A percentile compares a stretch with the other conserved stretches of the same genome.
Evolutionary conservation across 2,329 filamentous ascomycete genomes (phyloP).

Genomic region (Fusarium falciforme): DNA sequence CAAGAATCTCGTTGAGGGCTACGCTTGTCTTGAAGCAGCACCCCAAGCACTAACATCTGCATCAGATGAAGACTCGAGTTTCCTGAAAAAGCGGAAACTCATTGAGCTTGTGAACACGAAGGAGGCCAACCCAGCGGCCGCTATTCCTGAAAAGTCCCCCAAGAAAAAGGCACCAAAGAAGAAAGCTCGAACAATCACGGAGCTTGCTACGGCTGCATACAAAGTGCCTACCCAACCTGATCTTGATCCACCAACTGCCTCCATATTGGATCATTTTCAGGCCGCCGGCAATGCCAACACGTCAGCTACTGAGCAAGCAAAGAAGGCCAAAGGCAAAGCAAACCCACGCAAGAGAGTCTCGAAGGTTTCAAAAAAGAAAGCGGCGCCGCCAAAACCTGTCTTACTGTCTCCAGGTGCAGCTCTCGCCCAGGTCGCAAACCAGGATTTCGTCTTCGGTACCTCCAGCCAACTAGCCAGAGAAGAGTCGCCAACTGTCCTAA

Average conservation of each 20-base stretch:
- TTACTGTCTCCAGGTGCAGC: conserved; percentile 78
- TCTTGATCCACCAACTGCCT: conserved; percentile 46
- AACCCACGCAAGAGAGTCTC: conserved; percentile 48
- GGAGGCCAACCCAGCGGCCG: conserved; percentile 36
- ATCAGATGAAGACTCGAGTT: conserved; percentile 44
- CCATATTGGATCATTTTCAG: conserved; percentile 59
- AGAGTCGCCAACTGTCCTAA: conserved; percentile 74
- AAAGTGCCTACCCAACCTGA: conserved; percentile 48
- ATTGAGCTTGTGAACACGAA: conserved; percentile 61
- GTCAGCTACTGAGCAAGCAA: conserved; percentile 3
- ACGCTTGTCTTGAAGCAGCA: conserved; percentile 49
- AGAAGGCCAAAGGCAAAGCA: conserved; percentile 48
- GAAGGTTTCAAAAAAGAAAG: conserved; percentile 54
- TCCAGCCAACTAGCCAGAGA: conserved; percentile 84
- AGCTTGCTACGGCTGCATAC: conserved; percentile 79
- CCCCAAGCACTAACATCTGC: conserved; percentile 19
- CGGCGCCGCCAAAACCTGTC: conserved; percentile 55
- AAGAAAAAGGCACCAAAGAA: conserved; percentile 71
- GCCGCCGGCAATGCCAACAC: background rate
- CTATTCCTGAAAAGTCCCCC: conserved; percentile 45
- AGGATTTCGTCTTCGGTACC: conserved; percentile 87
- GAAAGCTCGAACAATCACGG: conserved; percentile 82
- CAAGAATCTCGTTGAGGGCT: conserved; percentile 56
- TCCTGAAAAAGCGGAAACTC: conserved; percentile 67
- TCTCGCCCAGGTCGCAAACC: conserved; percentile 71